Evolutionary conservation across 2,329 filamentous ascomycete species (phyloP).

Genomic region (Aspergillus puulaauensis): DNA sequence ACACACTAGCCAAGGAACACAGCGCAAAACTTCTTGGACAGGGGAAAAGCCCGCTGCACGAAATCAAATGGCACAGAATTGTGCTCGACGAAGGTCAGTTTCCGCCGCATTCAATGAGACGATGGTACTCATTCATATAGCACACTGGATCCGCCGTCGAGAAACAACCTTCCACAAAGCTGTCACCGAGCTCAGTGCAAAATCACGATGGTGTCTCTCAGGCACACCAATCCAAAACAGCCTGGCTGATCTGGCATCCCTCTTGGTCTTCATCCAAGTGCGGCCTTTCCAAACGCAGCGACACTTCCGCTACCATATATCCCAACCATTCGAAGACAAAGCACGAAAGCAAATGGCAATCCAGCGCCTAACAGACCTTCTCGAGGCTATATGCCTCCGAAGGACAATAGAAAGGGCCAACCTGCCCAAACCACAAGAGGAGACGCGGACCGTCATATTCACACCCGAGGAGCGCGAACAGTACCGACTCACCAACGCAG

Average conservation of each 20-base stretch:
- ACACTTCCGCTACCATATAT: neutral
- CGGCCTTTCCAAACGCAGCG: neutral
- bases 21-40: neutral
- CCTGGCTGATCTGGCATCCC: slow-evolving; percentile 52
- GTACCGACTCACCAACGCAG: neutral
- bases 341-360: slow-evolving; percentile 16
- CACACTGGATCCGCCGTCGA: slow-evolving; percentile 52
- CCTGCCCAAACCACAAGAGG: slow-evolving; percentile 20
- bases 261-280: slow-evolving; percentile 51
- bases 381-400: slow-evolving; percentile 32
- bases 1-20: slow-evolving; percentile 41
- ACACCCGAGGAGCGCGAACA: neutral
- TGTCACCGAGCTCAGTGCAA: slow-evolving; percentile 43
- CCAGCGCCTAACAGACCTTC: slow-evolving; percentile 23
- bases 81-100: slow-evolving; percentile 49
- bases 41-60: neutral
- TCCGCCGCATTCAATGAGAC: neutral
- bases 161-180: slow-evolving; percentile 47
- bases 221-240: slow-evolving; percentile 57
- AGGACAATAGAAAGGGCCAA: slow-evolving; percentile 19
- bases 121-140: slow-evolving; percentile 26
- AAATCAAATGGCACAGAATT: slow-evolving; percentile 43
- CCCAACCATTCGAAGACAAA: slow-evolving; percentile 38
- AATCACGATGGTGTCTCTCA: slow-evolving; percentile 54
- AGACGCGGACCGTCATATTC: neutral